A percentile compares a stretch with the other conserved stretches of the same genome.
Conservation (phyloP, 2,329 filamentous ascomycete species). For the Ceratocystis albifundus region DNA sequence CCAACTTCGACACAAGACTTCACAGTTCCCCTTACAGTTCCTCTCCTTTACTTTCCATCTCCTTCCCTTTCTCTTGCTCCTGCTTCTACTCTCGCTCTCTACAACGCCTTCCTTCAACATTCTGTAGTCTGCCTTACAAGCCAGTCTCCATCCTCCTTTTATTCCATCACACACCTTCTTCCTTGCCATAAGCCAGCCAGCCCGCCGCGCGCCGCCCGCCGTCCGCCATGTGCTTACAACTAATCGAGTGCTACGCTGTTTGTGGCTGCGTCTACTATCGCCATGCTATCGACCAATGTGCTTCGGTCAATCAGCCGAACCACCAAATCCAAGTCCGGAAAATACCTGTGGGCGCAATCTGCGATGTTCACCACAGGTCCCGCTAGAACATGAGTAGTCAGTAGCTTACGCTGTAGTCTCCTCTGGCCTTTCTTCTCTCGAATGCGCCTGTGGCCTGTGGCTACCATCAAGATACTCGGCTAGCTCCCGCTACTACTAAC, state of each 20-base stretch:
- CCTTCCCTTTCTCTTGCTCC: neutral
- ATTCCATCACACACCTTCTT: neutral
- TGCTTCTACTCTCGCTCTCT: neutral
- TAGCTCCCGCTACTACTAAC: neutral
- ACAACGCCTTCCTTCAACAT: no score
- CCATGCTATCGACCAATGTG: slow-evolving; percentile 75
- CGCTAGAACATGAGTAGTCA: neutral
- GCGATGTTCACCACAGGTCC: slow-evolving; percentile 32
- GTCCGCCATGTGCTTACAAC: slow-evolving; percentile 67
- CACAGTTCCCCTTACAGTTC: neutral
- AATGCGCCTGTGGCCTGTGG: neutral
- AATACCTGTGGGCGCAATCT: slow-evolving; percentile 74
- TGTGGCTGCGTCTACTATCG: slow-evolving; percentile 82
- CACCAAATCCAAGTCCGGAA: slow-evolving; percentile 62
- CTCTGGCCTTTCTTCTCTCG: neutral
- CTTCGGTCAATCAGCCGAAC: slow-evolving; percentile 59
- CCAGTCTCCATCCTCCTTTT: neutral
- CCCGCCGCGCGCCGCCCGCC: no score
- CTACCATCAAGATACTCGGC: neutral
- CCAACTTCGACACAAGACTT: neutral
- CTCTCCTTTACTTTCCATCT: slow-evolving; percentile 20
- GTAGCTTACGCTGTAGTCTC: no score
- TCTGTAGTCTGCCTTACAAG: no score
- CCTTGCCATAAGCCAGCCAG: slow-evolving; percentile 1
- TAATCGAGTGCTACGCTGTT: slow-evolving; percentile 74